Evolutionary conservation across 768 basidiomycete species (phyloP).

Genomic region (Goffeauzyma gilvescens): DNA sequence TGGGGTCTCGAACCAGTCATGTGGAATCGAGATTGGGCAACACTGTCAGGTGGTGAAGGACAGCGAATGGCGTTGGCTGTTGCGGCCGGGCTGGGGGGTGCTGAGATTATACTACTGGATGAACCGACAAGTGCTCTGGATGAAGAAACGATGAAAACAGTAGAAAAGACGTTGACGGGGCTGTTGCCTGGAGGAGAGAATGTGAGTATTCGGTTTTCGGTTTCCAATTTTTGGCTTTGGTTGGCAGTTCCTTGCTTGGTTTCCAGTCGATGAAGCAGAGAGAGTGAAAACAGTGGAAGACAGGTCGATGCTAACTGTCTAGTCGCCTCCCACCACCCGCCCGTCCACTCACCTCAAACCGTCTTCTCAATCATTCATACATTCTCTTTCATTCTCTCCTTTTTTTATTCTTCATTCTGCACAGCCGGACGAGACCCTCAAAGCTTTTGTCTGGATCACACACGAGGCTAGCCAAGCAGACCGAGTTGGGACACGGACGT

Average conservation of each 20-base stretch:
- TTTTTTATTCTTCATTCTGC: background rate
- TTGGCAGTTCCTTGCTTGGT: too few relatives aligned
- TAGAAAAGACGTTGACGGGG: slow-evolving; percentile 45
- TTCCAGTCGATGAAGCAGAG: too few relatives aligned
- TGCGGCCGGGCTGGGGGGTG: slow-evolving; percentile 51
- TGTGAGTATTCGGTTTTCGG: slow-evolving; percentile 25
- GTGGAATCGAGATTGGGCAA: slow-evolving; percentile 64
- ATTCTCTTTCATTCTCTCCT: too few relatives aligned
- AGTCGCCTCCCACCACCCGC: background rate
- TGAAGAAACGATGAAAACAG: slow-evolving; percentile 42
- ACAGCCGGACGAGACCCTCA: slow-evolving; percentile 34
- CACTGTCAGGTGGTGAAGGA: slow-evolving; percentile 66
- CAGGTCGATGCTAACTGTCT: too few relatives aligned
- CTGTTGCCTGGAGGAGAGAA: slow-evolving; percentile 34
- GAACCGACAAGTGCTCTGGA: slow-evolving; percentile 80
- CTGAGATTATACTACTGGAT: slow-evolving; percentile 49
- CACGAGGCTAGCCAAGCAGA: slow-evolving; percentile 64
- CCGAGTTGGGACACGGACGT: slow-evolving; percentile 47
- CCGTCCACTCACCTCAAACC: too few relatives aligned
- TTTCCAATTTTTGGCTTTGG: slow-evolving; percentile 26
- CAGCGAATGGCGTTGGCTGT: slow-evolving; percentile 66
- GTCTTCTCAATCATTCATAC: too few relatives aligned
- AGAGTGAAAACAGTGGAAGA: too few relatives aligned
- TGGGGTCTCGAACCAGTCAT: slow-evolving; percentile 53
- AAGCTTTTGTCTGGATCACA: slow-evolving; percentile 72